Percentiles rank a stretch among this genome's conserved stretches.
Evolutionary conservation across 305 asterid genomes (phyloP).

Genomic region (Lippia alba): DNA sequence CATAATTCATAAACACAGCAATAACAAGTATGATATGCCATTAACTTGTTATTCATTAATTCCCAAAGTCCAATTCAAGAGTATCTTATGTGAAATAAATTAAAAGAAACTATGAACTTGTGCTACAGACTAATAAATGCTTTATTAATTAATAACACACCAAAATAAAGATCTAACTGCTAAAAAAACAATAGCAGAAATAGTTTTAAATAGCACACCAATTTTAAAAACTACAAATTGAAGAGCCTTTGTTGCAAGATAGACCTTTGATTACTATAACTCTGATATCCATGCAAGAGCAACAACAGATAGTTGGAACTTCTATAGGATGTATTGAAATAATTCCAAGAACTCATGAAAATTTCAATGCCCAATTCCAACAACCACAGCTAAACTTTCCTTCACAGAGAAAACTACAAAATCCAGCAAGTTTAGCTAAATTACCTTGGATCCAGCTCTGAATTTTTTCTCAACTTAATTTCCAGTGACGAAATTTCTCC

Average conservation of each 20-base stretch:
- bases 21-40: neutral
- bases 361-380: neutral
- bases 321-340: neutral
- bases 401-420: neutral
- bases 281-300: no score
- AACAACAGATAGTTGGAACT: no score
- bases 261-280: no score
- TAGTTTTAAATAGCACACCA: no score
- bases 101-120: neutral
- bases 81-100: neutral
- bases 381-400: neutral
- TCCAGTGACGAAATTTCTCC: conserved; percentile 82
- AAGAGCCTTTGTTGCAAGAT: no score
- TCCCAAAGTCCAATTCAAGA: neutral
- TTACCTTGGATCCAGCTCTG: conserved; percentile 97
- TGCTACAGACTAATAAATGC: neutral
- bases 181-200: neutral
- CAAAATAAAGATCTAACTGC: conserved; percentile 1
- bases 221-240: no score
- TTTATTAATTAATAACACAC: neutral
- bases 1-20: neutral
- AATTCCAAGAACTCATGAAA: neutral
- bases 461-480: conserved; percentile 83
- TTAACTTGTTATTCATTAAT: neutral
- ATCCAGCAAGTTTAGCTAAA: conserved; percentile 2